A percentile compares a stretch with the other conserved stretches of the same genome.
Evolutionary conservation across 129 eudicot species (phyloP).

Genomic region (Logfia minima): DNA sequence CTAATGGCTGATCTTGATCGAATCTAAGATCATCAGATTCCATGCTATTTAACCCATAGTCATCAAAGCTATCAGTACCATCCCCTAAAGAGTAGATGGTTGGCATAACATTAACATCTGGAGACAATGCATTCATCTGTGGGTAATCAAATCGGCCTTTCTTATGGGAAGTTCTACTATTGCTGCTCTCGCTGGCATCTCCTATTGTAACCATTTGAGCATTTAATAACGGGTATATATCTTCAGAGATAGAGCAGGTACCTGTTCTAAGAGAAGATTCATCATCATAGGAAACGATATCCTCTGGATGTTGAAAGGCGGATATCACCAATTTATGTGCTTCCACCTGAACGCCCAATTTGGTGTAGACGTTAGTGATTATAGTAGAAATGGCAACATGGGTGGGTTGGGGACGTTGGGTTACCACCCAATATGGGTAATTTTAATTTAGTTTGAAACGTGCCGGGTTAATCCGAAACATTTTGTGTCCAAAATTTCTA

Average conservation of each 20-base stretch:
- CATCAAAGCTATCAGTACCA: slow-evolving; percentile 38
- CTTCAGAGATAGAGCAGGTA: slow-evolving; percentile 41
- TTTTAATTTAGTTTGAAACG: not conserved
- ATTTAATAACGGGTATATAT: slow-evolving; percentile 24
- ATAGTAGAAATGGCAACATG: not conserved
- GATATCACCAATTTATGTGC: slow-evolving; percentile 56
- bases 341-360: slow-evolving; percentile 46
- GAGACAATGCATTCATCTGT: slow-evolving; percentile 37
- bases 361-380: not conserved
- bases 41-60: slow-evolving; percentile 45
- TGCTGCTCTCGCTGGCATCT: slow-evolving; percentile 36
- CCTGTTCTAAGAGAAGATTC: slow-evolving; percentile 44
- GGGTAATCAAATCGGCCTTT: slow-evolving; percentile 43
- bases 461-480: not conserved
- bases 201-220: slow-evolving; percentile 26
- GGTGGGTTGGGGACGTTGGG: not conserved
- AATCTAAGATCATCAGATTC: slow-evolving; percentile 45
- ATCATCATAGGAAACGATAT: slow-evolving; percentile 55
- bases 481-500: not conserved
- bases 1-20: slow-evolving; percentile 47
- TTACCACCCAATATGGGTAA: not conserved
- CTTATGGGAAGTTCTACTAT: slow-evolving; percentile 27
- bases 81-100: slow-evolving; percentile 45
- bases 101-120: slow-evolving; percentile 42
- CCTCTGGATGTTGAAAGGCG: slow-evolving; percentile 53